A percentile compares a stretch with the other conserved stretches of the same genome.
Evolutionary conservation across 2,329 filamentous ascomycete genomes (phyloP).

Genomic region (Xylariaceae sp.): DNA sequence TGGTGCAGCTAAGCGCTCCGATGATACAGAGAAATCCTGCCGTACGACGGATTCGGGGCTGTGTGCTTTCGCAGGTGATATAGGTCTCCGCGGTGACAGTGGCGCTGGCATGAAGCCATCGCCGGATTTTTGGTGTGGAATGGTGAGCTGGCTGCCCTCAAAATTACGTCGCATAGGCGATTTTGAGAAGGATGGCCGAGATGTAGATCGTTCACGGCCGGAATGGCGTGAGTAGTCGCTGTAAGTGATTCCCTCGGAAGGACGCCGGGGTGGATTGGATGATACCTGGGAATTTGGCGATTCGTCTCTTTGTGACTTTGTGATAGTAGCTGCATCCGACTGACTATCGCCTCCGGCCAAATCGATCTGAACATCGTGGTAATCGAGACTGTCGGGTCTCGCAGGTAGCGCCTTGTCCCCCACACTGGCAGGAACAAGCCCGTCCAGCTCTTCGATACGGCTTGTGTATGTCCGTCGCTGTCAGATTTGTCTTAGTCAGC

Average conservation of each 20-base stretch:
- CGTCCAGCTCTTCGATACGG: constrained; percentile 81
- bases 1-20: constrained; percentile 24
- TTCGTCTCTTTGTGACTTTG: constrained; percentile 34
- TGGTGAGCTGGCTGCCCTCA: constrained; percentile 32
- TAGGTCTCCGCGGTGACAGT: constrained; percentile 61
- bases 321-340: constrained; percentile 48
- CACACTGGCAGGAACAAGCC: constrained; percentile 58
- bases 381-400: constrained; percentile 62
- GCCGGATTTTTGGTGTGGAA: constrained; percentile 45
- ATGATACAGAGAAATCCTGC: constrained; percentile 34
- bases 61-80: constrained; percentile 42
- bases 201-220: constrained; percentile 33
- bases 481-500: constrained; percentile 11
- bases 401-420: constrained; percentile 76
- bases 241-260: constrained; percentile 21
- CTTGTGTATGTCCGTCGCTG: constrained; percentile 87
- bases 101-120: constrained; percentile 68
- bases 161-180: constrained; percentile 43
- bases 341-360: constrained; percentile 40
- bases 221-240: constrained; percentile 24
- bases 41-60: constrained; percentile 35
- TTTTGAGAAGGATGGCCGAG: constrained; percentile 55
- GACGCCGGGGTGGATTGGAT: constrained; percentile 22
- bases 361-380: constrained; percentile 36
- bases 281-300: constrained; percentile 41